Percentiles rank a stretch among this genome's conserved stretches.
Evolutionary conservation across 139 green algal genomes (phyloP).

Genomic region (Chlamydomonas asymmetrica): DNA sequence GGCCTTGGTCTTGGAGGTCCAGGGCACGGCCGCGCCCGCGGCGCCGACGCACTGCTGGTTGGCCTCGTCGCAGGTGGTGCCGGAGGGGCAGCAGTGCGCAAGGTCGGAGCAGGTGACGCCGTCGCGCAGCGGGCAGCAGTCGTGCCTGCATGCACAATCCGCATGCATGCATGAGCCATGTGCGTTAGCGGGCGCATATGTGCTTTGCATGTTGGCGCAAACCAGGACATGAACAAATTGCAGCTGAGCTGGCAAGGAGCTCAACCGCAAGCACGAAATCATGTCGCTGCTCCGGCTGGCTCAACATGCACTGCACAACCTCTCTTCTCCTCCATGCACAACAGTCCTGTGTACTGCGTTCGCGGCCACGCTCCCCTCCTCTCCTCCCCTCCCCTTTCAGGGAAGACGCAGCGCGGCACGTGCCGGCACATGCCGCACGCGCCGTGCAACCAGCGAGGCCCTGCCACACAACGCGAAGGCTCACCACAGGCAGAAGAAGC

Average conservation of each 20-base stretch:
- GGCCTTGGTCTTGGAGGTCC: constrained; percentile 39
- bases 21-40: constrained; percentile 40
- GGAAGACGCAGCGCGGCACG: too few species aligned
- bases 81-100: constrained; percentile 90
- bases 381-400: too few species aligned
- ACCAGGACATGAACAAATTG: background rate
- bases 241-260: background rate
- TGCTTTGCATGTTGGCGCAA: too few species aligned
- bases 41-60: constrained; percentile 58
- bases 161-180: background rate
- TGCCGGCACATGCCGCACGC: too few species aligned
- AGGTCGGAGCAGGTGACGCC: constrained; percentile 91
- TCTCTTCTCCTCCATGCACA: too few species aligned
- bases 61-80: constrained; percentile 83
- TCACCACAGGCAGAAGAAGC: constrained; percentile 46
- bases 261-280: background rate
- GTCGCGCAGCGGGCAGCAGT: constrained; percentile 88
- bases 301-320: too few species aligned
- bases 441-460: too few species aligned
- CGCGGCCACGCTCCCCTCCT: too few species aligned
- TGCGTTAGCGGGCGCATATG: too few species aligned
- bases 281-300: background rate
- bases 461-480: background rate
- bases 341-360: too few species aligned
- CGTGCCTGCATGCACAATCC: constrained; percentile 40